These are phyloP conservation scores for Saccharomycopsis selenospora DNA, from an alignment of 805 yeast species.

Conservation along the genomic window DNA sequence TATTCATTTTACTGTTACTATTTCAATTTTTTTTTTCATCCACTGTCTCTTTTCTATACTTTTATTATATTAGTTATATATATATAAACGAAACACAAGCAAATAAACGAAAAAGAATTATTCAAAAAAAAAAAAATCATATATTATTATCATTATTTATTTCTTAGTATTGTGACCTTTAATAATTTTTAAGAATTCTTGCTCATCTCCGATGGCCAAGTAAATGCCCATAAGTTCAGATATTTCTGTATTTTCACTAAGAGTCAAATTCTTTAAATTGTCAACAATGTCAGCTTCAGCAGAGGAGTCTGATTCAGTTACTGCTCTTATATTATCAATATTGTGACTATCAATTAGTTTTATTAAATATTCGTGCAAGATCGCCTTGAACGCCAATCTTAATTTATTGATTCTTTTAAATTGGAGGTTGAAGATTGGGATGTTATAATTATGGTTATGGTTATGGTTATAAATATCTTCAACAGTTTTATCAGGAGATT, in stretches of 20 bases:
- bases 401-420: slow-evolving; percentile 12
- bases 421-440: slow-evolving; percentile 10
- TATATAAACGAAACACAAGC: too few species aligned
- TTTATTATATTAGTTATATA: too few species aligned
- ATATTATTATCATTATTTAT: too few species aligned
- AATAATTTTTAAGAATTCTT: slow-evolving; percentile 6
- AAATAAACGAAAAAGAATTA: too few species aligned
- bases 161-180: slow-evolving; percentile 1
- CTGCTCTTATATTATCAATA: not conserved
- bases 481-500: not conserved
- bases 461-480: not conserved
- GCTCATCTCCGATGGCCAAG: slow-evolving; percentile 13
- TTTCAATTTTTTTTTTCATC: not conserved
- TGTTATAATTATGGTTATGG: not conserved
- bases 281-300: too few species aligned
- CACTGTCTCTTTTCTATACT: not conserved
- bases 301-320: not conserved
- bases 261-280: not conserved
- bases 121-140: not conserved
- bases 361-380: slow-evolving; percentile 9
- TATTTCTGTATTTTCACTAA: not conserved
- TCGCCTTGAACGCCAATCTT: slow-evolving; percentile 15
- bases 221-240: slow-evolving; percentile 14
- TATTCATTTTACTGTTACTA: too few species aligned
- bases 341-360: not conserved